Evolutionary conservation across 805 yeast genomes (phyloP), one percentile per base, ranked within the genome.

Genomic region (Candida chilensis): DNA sequence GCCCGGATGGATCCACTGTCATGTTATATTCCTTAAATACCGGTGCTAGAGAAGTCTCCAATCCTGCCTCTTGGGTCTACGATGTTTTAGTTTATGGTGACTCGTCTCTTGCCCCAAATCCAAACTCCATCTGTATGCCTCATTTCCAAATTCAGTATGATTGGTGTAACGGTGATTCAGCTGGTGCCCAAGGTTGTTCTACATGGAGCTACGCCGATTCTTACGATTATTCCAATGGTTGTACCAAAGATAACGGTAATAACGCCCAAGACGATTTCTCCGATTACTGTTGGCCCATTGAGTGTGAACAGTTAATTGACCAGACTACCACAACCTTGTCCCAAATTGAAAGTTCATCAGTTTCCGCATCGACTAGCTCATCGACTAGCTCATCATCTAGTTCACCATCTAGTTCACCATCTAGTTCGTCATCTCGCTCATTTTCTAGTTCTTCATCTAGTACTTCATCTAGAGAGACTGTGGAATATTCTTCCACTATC

Each of bases 201-300:
- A n/a, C 25, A 7, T 22, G 25, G 25, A 8, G 12, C 6, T 22
- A 22, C 25, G 25, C 25, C 12, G 13, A 22, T 6, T 22, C 25
- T 22, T 22, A 22, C 13, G 25, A 22, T 22, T 22, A 22, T 22
- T n/a, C 13, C 13, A 22, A 12, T 8, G 25, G 25, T 22, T 22
- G 25, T n/a, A 22, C 11, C 12, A 11, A 22, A n/a, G 25, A 22
- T 22, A 22, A 22, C 13, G 13, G 13, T n/a, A 15, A 15, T 6
- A 22, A 22, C 13, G 11, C 25, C 6, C 25, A 22, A 22, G 13
- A 12, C 6, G 25, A 22, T 22, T 7, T 15, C 6, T 22, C 25
- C 7, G 6, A 7, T 8, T 22, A 22, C 13, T 22, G 25, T 22
- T 22, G 25, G 25, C 25, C 25, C 11, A n/a, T n/a, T 7, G 12